These are phyloP conservation scores for Kodamaea lidongshanica DNA, from an alignment of 805 yeast species.

Conservation along the genomic window DNA sequence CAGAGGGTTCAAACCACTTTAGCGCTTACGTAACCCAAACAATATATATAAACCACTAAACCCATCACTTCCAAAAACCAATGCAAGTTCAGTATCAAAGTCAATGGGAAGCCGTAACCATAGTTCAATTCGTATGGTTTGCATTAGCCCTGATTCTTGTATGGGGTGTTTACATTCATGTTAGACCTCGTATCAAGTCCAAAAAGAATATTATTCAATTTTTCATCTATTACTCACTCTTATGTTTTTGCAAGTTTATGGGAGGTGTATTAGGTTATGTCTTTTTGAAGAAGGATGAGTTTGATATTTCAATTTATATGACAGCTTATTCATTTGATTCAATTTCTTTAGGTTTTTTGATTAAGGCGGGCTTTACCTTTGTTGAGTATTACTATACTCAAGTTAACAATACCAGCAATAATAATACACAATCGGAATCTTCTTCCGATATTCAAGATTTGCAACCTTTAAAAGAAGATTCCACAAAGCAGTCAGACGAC, in stretches of 20 bases:
- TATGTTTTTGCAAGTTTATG: constrained; percentile 2
- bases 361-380: constrained; percentile 3
- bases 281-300: constrained; percentile 1
- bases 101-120: constrained; percentile 4
- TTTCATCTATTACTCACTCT: constrained; percentile 3
- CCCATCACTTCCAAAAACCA: no score
- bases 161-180: constrained; percentile 1
- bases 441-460: neutral
- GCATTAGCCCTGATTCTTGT: constrained; percentile 1
- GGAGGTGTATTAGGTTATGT: constrained; percentile 4
- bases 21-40: no score
- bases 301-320: constrained; percentile 2
- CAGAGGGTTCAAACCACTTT: no score
- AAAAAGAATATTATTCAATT: constrained; percentile 1
- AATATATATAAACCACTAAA: no score
- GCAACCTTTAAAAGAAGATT: constrained; percentile 1
- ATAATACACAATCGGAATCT: no score
- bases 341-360: constrained; percentile 4
- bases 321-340: constrained; percentile 4
- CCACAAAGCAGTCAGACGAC: neutral
- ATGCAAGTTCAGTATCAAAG: no score
- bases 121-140: constrained; percentile 4
- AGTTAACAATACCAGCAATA: no score
- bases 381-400: constrained; percentile 4
- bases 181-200: neutral